These are phyloP conservation scores for Periconia sp. DNA, from an alignment of 2,329 filamentous ascomycete species.

Conservation along the genomic window DNA sequence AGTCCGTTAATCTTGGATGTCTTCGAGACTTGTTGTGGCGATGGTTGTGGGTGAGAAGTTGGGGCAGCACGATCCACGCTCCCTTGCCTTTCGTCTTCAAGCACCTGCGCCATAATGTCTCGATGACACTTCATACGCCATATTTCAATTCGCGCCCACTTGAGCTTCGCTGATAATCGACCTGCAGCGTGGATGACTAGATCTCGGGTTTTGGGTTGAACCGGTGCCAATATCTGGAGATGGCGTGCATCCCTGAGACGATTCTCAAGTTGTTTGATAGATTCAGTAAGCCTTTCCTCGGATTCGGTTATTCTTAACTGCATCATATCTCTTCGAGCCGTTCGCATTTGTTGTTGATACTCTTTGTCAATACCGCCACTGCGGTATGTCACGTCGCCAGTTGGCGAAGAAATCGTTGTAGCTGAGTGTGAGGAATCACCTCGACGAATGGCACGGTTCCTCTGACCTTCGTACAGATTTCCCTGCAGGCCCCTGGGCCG, in stretches of 20 bases:
- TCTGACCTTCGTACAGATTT: constrained; percentile 81
- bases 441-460: constrained; percentile 69
- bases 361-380: constrained; percentile 76
- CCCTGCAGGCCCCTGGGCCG: constrained; percentile 86
- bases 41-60: constrained; percentile 23
- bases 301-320: constrained; percentile 79
- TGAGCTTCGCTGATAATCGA: constrained; percentile 81
- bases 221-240: constrained; percentile 82
- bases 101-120: constrained; percentile 81
- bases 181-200: constrained; percentile 82
- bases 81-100: constrained; percentile 71
- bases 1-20: constrained; percentile 34
- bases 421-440: constrained; percentile 60
- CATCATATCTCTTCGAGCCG: constrained; percentile 81
- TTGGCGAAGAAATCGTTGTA: constrained; percentile 68
- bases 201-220: constrained; percentile 87
- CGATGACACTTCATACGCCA: constrained; percentile 90
- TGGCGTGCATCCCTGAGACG: constrained; percentile 89
- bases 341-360: constrained; percentile 82
- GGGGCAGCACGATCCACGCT: constrained; percentile 27
- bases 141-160: constrained; percentile 92
- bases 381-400: constrained; percentile 72
- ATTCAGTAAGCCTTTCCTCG: constrained; percentile 72
- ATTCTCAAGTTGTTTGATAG: constrained; percentile 77
- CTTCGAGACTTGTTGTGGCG: constrained; percentile 27